A percentile compares a stretch with the other conserved stretches of the same genome.
These are phyloP conservation scores for Amanita rubescens DNA, from an alignment of 768 basidiomycete species.

Conservation along the genomic window DNA sequence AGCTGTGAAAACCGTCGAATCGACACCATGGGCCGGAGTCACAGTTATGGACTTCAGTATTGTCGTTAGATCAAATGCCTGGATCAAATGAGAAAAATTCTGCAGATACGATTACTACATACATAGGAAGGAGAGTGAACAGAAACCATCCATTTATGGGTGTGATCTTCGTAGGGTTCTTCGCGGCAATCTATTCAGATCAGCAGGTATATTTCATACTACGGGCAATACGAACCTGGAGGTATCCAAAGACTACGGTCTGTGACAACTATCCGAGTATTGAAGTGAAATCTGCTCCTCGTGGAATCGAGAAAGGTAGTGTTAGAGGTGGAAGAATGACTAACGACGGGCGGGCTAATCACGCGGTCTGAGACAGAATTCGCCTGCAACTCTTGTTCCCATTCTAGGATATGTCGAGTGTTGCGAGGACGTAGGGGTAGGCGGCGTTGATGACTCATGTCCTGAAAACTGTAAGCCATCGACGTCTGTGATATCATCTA, in stretches of 20 bases:
- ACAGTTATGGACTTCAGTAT: slow-evolving; percentile 34
- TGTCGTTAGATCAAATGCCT: slow-evolving; percentile 39
- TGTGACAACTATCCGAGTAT: slow-evolving; percentile 37
- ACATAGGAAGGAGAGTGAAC: slow-evolving; percentile 48
- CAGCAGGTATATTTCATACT: not conserved
- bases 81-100: slow-evolving; percentile 2
- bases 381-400: not conserved
- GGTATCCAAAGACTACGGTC: slow-evolving; percentile 43
- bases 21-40: slow-evolving; percentile 17
- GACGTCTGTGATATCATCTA: slow-evolving; percentile 31
- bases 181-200: slow-evolving; percentile 7
- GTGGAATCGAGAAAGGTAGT: slow-evolving; percentile 1
- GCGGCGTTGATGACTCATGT: slow-evolving; percentile 22
- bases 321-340: slow-evolving; percentile 4
- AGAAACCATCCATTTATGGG: slow-evolving; percentile 51
- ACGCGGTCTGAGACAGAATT: not conserved
- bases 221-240: slow-evolving; percentile 23
- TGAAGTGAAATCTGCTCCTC: slow-evolving; percentile 42
- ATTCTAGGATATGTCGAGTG: not conserved
- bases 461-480: slow-evolving; percentile 12
- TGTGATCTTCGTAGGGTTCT: slow-evolving; percentile 19
- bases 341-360: not conserved
- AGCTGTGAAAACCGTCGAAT: slow-evolving; percentile 11
- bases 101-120: slow-evolving; percentile 9
- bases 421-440: slow-evolving; percentile 31